These are phyloP conservation scores for Eucalyptus regnans DNA, from an alignment of 345 rosid species.

Conservation along the genomic window DNA sequence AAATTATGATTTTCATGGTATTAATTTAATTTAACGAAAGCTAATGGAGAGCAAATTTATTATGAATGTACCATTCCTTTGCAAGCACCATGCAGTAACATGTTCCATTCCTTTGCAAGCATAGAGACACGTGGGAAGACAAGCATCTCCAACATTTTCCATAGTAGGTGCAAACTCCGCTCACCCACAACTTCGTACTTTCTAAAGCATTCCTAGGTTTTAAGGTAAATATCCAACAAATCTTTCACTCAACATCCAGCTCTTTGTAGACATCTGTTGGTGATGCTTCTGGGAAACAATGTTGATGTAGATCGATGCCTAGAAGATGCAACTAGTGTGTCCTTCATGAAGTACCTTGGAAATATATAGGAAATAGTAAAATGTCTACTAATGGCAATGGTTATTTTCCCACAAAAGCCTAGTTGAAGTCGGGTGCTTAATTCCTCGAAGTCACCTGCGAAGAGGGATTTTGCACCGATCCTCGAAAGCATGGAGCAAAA, in stretches of 20 bases:
- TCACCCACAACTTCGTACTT: too few species aligned
- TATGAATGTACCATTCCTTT: too few species aligned
- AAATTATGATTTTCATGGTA: too few species aligned
- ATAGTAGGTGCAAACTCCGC: too few species aligned
- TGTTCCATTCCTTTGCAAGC: too few species aligned
- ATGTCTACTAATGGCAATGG: background rate
- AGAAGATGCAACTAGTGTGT: background rate
- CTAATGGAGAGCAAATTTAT: too few species aligned
- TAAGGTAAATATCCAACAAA: background rate
- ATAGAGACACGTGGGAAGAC: too few species aligned
- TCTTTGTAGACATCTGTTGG: background rate
- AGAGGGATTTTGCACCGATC: background rate
- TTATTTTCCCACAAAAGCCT: background rate
- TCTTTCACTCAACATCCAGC: background rate
- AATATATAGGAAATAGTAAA: background rate
- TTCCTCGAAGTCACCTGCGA: background rate
- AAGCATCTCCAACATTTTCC: too few species aligned
- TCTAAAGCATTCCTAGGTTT: too few species aligned
- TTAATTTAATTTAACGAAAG: too few species aligned
- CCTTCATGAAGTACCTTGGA: background rate
- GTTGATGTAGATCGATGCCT: background rate
- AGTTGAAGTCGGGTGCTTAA: background rate
- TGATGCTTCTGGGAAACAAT: background rate
- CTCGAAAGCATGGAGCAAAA: background rate
- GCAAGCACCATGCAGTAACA: too few species aligned